Conservation (phyloP, 495 filamentous ascomycete species). For the Xeromyces bisporus region DNA sequence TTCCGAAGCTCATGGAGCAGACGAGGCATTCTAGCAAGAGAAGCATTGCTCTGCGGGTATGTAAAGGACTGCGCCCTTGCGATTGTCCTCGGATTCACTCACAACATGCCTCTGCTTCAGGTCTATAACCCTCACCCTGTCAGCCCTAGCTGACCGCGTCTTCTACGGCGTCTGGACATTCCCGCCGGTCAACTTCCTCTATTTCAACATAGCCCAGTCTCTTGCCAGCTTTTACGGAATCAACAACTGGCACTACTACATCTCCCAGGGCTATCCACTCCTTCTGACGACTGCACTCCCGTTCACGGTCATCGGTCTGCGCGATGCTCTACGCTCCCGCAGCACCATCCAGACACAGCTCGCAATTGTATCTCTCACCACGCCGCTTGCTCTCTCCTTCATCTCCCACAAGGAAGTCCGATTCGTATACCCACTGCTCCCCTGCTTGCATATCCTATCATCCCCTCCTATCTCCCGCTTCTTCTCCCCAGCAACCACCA, state of each 20-base stretch:
- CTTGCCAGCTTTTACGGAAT: constrained; percentile 85
- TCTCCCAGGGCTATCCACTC: constrained; percentile 76
- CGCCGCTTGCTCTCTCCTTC: constrained; percentile 48
- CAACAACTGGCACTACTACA: constrained; percentile 85
- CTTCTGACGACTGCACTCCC: constrained; percentile 72
- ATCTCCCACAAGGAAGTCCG: constrained; percentile 96
- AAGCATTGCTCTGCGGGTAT: constrained; percentile 52
- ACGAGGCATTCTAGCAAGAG: constrained; percentile 38
- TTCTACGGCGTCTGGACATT: constrained; percentile 86
- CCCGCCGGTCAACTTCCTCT: constrained; percentile 71
- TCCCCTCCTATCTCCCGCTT: constrained; percentile 49
- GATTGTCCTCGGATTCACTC: too few relatives aligned
- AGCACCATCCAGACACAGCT: constrained; percentile 35
- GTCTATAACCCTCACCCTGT: constrained; percentile 39
- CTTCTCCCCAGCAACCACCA: constrained; percentile 34
- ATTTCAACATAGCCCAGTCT: constrained; percentile 80
- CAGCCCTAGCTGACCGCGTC: constrained; percentile 51
- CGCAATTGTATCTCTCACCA: constrained; percentile 39
- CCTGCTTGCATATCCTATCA: constrained; percentile 64
- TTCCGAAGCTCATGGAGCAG: constrained; percentile 22
- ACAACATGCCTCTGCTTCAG: too few relatives aligned
- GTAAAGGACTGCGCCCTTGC: constrained; percentile 12
- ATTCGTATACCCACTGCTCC: constrained; percentile 88
- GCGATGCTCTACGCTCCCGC: constrained; percentile 25
- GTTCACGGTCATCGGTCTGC: constrained; percentile 51